Conservation (phyloP, 2,329 filamentous ascomycete species). For the Colletotrichum kahawae region DNA sequence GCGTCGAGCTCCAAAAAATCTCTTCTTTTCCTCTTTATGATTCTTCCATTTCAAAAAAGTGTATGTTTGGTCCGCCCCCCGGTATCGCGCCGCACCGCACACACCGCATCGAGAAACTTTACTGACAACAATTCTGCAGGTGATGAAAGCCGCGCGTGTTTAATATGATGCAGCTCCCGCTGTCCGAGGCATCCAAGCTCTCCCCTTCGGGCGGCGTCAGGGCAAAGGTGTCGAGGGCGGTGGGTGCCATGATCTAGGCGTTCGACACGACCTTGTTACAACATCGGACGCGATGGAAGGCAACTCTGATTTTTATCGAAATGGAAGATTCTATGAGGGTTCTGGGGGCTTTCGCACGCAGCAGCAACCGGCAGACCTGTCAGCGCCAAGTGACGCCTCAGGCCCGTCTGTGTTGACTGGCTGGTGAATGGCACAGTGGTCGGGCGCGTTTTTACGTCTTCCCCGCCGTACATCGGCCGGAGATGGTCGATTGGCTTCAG, state of each 20-base stretch:
- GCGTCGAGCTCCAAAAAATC: constrained; percentile 35
- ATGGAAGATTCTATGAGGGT: constrained; percentile 19
- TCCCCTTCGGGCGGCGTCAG: constrained; percentile 88
- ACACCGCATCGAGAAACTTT: neutral
- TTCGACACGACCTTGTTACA: constrained; percentile 99
- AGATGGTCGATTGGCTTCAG: neutral
- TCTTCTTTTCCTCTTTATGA: constrained; percentile 69
- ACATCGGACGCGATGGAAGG: constrained; percentile 93
- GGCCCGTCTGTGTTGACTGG: neutral
- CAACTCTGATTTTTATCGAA: constrained; percentile 82
- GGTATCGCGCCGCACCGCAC: constrained; percentile 9
- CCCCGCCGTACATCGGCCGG: neutral
- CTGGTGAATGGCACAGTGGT: neutral
- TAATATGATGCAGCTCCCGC: constrained; percentile 80
- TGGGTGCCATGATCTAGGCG: constrained; percentile 91
- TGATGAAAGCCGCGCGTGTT: constrained; percentile 99
- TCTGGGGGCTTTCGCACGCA: neutral
- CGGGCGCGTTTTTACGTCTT: neutral
- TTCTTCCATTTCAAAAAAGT: constrained; percentile 99
- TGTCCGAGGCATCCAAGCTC: constrained; percentile 75
- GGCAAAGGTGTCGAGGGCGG: constrained; percentile 72
- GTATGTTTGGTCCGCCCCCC: constrained; percentile 61
- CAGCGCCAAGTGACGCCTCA: constrained; percentile 6
- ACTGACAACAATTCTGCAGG: constrained; percentile 57
- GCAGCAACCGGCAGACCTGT: neutral